Evolutionary conservation across 306 rosid genomes (phyloP).

Genomic region (Boehmeria nivea): DNA sequence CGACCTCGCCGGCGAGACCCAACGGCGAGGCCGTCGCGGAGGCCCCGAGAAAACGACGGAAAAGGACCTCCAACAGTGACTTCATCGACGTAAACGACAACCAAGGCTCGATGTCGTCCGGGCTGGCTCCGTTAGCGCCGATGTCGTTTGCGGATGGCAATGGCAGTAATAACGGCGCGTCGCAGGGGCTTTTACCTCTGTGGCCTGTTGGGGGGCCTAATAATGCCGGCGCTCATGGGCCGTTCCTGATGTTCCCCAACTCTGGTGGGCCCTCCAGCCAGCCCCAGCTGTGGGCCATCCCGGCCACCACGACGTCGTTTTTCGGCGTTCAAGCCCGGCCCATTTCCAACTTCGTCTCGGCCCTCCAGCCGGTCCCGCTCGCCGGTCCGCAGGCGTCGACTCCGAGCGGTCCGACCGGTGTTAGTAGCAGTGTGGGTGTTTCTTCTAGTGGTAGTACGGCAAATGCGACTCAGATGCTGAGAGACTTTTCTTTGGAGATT

Average conservation of each 20-base stretch:
- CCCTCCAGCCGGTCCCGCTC: constrained; percentile 34
- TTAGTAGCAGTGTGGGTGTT: constrained; percentile 1
- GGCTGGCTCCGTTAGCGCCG: constrained; percentile 58
- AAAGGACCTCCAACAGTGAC: constrained; percentile 38
- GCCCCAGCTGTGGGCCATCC: constrained; percentile 65
- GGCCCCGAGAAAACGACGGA: constrained; percentile 36
- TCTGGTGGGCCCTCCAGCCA: constrained; percentile 28
- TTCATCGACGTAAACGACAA: constrained; percentile 47
- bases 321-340: constrained; percentile 54
- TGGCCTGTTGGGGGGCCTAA: constrained; percentile 39
- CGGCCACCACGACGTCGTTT: constrained; percentile 33
- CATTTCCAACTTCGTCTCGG: constrained; percentile 54
- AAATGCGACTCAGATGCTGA: constrained; percentile 42
- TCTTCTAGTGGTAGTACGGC: constrained; percentile 9
- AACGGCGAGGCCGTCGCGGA: constrained; percentile 40
- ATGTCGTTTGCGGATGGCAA: constrained; percentile 16
- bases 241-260: constrained; percentile 61
- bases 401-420: constrained; percentile 12
- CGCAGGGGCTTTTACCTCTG: constrained; percentile 44
- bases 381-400: constrained; percentile 22
- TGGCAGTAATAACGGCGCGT: too few relatives aligned
- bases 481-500: constrained; percentile 63
- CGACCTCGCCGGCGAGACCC: constrained; percentile 55
- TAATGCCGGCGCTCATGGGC: constrained; percentile 38
- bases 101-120: constrained; percentile 47